Evolutionary conservation across 192 early-diverging fungal genomes (phyloP).

Genomic region (Coemansia sp.): DNA sequence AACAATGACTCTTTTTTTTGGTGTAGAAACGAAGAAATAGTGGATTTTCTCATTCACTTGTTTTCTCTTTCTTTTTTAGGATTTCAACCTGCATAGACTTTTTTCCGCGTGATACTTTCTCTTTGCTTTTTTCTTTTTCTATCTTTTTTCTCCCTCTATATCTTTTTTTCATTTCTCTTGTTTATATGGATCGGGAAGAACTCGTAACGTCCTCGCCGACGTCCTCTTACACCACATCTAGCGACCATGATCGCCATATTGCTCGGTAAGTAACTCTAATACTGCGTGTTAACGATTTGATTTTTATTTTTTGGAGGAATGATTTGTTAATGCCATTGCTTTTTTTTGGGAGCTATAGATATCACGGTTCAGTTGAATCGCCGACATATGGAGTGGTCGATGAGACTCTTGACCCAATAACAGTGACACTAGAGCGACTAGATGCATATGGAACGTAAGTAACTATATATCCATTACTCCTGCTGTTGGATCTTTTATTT

Average conservation of each 20-base stretch:
- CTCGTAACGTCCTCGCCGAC: slow-evolving; percentile 28
- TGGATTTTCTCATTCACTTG: neutral
- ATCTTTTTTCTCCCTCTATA: neutral
- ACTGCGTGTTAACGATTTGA: neutral
- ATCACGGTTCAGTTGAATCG: slow-evolving; percentile 28
- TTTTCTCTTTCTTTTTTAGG: neutral
- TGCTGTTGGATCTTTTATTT: neutral
- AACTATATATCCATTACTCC: neutral
- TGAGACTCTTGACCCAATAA: slow-evolving; percentile 27
- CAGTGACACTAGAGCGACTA: slow-evolving; percentile 32
- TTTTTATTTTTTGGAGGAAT: neutral
- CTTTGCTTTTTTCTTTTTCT: neutral
- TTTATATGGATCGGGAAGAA: slow-evolving; percentile 14
- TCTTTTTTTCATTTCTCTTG: slow-evolving; percentile 1
- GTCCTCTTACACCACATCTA: slow-evolving; percentile 30
- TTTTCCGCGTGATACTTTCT: neutral
- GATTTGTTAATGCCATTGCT: neutral
- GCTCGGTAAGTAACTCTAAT: slow-evolving; percentile 20
- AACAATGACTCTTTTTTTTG: neutral
- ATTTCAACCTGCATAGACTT: neutral
- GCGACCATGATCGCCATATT: slow-evolving; percentile 22
- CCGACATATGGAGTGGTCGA: slow-evolving; percentile 28
- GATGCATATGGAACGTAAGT: slow-evolving; percentile 51
- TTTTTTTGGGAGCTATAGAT: slow-evolving; percentile 28
- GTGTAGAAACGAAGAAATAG: neutral